phyloP scores from a whole-genome alignment of 1,139 yeast genomes.

The Geotrichum europaeum region DNA sequence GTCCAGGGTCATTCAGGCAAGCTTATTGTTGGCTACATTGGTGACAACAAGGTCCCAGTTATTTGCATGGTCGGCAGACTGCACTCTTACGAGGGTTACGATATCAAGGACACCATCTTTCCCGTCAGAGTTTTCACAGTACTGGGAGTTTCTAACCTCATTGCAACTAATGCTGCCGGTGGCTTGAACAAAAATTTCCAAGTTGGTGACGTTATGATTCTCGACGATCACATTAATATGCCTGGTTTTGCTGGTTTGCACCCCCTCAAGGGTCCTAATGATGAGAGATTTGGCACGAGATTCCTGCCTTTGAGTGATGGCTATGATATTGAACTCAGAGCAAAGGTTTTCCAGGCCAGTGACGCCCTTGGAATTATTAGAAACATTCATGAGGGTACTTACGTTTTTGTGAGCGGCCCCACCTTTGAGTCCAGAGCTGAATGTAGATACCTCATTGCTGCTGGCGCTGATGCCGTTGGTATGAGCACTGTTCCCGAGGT shows the following conservation, averaged over 20 bases:
- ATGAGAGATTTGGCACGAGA: slow-evolving; percentile 74
- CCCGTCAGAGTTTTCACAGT: slow-evolving; percentile 72
- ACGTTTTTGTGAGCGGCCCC: slow-evolving; percentile 85
- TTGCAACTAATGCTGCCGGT: slow-evolving; percentile 93
- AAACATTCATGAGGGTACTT: slow-evolving; percentile 76
- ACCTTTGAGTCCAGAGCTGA: slow-evolving; percentile 93
- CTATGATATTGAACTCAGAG: slow-evolving; percentile 66
- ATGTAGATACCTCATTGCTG: slow-evolving; percentile 58
- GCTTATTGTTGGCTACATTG: slow-evolving; percentile 71
- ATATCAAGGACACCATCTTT: slow-evolving; percentile 72
- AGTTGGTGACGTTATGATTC: slow-evolving; percentile 88
- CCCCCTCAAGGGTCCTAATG: slow-evolving; percentile 83
- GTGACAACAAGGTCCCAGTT: slow-evolving; percentile 64
- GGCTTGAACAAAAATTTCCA: slow-evolving; percentile 61
- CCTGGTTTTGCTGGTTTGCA: slow-evolving; percentile 89
- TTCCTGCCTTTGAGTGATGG: slow-evolving; percentile 88
- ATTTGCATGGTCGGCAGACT: slow-evolving; percentile 91
- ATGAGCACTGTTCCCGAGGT: slow-evolving; percentile 98
- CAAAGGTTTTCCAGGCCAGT: slow-evolving; percentile 44
- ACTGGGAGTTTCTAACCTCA: slow-evolving; percentile 54
- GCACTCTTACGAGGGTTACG: slow-evolving; percentile 88
- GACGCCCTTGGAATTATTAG: slow-evolving; percentile 50
- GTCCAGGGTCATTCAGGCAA: slow-evolving; percentile 89
- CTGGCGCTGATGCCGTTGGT: slow-evolving; percentile 95
- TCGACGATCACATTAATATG: slow-evolving; percentile 80